These are phyloP conservation scores for Novymonas esmeraldas DNA, from an alignment of 208 protist species.

Conservation along the genomic window DNA sequence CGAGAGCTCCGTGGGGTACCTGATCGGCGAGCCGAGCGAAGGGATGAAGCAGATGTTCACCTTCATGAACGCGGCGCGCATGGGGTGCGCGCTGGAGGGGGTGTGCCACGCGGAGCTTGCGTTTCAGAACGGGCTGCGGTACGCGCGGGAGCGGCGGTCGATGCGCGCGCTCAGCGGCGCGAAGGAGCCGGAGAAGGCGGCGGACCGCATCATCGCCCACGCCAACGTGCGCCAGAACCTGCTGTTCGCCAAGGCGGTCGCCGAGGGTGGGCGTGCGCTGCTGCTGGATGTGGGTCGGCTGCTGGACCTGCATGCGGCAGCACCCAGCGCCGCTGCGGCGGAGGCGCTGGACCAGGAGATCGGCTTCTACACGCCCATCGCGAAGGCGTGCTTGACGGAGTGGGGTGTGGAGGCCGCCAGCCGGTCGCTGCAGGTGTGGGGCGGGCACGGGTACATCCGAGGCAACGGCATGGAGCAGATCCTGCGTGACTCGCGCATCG, in stretches of 20 bases:
- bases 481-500: slow-evolving; percentile 73
- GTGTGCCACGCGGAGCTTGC: slow-evolving; percentile 81
- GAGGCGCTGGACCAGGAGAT: slow-evolving; percentile 67
- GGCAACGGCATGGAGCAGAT: slow-evolving; percentile 87
- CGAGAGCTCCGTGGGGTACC: slow-evolving; percentile 79
- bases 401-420: slow-evolving; percentile 72
- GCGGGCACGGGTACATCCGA: slow-evolving; percentile 83
- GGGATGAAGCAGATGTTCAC: slow-evolving; percentile 93
- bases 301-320: slow-evolving; percentile 51
- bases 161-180: slow-evolving; percentile 62
- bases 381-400: slow-evolving; percentile 84
- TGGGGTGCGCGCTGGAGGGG: slow-evolving; percentile 79
- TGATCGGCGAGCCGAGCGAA: slow-evolving; percentile 79
- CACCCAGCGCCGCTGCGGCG: slow-evolving; percentile 24
- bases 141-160: slow-evolving; percentile 77
- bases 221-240: slow-evolving; percentile 84
- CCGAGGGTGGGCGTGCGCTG: slow-evolving; percentile 85
- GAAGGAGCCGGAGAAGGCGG: slow-evolving; percentile 56
- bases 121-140: slow-evolving; percentile 83
- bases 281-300: slow-evolving; percentile 71
- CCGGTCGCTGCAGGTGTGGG: slow-evolving; percentile 71
- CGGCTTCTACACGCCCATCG: slow-evolving; percentile 88
- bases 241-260: slow-evolving; percentile 80
- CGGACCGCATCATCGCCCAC: slow-evolving; percentile 75
- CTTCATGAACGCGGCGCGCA: slow-evolving; percentile 87